phyloP scores from a whole-genome alignment of 306 rosid genomes.

The apple (Malus domestica) region ASM211411v1 NC_041805.1:2543001-2543500 shows the following conservation, averaged over 20 bases:
- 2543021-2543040: constrained; percentile 90
- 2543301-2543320: not conserved
- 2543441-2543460: constrained; percentile 97
- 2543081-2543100: constrained; percentile 3
- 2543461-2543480: constrained; percentile 81
- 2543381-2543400: not conserved
- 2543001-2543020: constrained; percentile 35
- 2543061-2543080: constrained; percentile 19
- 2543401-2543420: constrained; percentile 57
- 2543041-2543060: constrained; percentile 99
- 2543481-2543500: constrained; percentile 80
- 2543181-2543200: too few relatives aligned
- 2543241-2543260: not conserved
- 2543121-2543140: not conserved
- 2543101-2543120: constrained; percentile 4
- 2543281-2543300: not conserved
- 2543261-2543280: not conserved
- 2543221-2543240: not conserved
- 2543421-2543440: constrained; percentile 94
- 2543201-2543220: too few relatives aligned
- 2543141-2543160: not conserved
- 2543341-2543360: not conserved
- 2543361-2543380: not conserved
- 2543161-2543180: too few relatives aligned
- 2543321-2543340: not conserved